phyloP scores from a whole-genome alignment of 2,329 filamentous ascomycete species.

The Fusarium tupiense region DNA sequence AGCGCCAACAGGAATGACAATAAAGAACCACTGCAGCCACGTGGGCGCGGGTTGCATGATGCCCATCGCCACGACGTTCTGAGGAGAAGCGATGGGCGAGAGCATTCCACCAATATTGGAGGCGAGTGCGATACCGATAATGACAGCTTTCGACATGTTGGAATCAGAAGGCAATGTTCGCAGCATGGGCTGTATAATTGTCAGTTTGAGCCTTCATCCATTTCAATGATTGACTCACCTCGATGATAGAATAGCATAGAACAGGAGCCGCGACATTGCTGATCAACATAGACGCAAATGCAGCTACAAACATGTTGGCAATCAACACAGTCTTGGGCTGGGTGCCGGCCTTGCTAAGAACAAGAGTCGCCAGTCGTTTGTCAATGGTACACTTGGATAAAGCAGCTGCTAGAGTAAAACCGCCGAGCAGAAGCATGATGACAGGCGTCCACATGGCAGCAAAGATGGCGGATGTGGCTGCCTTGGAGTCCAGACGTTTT shows the following conservation, averaged over 20 bases:
- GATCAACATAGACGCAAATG: slow-evolving; percentile 98
- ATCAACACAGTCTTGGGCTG: slow-evolving; percentile 87
- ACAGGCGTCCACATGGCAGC: slow-evolving; percentile 99
- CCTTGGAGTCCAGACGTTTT: slow-evolving; percentile 78
- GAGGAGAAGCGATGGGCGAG: slow-evolving; percentile 94
- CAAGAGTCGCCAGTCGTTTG: slow-evolving; percentile 94
- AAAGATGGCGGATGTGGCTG: slow-evolving; percentile 86
- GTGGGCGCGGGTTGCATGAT: slow-evolving; percentile 94
- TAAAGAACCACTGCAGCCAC: slow-evolving; percentile 98
- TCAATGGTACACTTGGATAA: slow-evolving; percentile 98
- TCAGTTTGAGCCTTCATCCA: slow-evolving; percentile 15
- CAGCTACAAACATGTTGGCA: slow-evolving; percentile 99
- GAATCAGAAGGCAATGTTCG: slow-evolving; percentile 92
- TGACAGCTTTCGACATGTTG: slow-evolving; percentile 92
- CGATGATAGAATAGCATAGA: slow-evolving; percentile 96
- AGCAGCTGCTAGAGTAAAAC: slow-evolving; percentile 94
- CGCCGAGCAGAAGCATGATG: slow-evolving; percentile 96
- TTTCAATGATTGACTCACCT: slow-evolving; percentile 62
- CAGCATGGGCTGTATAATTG: slow-evolving; percentile 76
- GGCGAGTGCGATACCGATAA: slow-evolving; percentile 92
- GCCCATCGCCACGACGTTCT: slow-evolving; percentile 95
- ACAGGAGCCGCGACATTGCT: slow-evolving; percentile 98
- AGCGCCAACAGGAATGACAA: slow-evolving; percentile 91
- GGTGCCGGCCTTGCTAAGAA: slow-evolving; percentile 95
- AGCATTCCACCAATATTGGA: slow-evolving; percentile 97